These are phyloP conservation scores for Talaromyces adpressus DNA, from an alignment of 495 filamentous ascomycete genomes.

Conservation along the genomic window DNA sequence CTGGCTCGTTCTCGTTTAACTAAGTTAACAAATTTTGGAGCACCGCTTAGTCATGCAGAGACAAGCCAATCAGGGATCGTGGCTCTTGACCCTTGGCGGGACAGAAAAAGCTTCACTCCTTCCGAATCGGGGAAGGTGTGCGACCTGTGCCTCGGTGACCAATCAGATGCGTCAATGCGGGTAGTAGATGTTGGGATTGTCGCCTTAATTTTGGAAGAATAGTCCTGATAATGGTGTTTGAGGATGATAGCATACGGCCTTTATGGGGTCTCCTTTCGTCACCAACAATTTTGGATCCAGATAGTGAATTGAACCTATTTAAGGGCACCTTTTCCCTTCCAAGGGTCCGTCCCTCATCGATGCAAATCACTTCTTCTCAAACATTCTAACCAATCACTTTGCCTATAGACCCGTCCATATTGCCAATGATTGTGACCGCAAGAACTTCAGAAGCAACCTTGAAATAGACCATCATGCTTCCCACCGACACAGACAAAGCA, in stretches of 20 bases:
- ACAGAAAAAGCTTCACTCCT: background rate
- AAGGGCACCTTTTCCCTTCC: background rate
- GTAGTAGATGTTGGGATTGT: background rate
- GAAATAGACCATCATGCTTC: background rate
- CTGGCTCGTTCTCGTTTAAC: background rate
- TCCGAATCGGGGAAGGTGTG: background rate
- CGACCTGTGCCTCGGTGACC: background rate
- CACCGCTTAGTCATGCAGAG: background rate
- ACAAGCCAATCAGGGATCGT: background rate
- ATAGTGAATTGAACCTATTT: background rate
- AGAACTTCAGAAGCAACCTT: background rate
- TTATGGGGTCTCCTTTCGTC: background rate
- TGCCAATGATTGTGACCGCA: background rate
- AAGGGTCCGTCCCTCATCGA: background rate
- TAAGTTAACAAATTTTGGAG: background rate
- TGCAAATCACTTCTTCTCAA: background rate
- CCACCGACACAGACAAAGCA: slow-evolving; percentile 10
- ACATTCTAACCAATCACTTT: background rate
- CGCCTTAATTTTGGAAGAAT: background rate
- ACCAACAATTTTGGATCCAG: too few relatives aligned
- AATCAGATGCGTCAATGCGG: background rate
- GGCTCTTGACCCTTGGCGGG: background rate
- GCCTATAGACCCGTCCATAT: background rate
- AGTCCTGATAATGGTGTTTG: background rate
- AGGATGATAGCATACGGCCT: background rate